Percentiles rank a stretch among this genome's conserved stretches.
phyloP scores from a whole-genome alignment of 2,329 filamentous ascomycete species.

The Myriosclerotinia duriaeana region DNA sequence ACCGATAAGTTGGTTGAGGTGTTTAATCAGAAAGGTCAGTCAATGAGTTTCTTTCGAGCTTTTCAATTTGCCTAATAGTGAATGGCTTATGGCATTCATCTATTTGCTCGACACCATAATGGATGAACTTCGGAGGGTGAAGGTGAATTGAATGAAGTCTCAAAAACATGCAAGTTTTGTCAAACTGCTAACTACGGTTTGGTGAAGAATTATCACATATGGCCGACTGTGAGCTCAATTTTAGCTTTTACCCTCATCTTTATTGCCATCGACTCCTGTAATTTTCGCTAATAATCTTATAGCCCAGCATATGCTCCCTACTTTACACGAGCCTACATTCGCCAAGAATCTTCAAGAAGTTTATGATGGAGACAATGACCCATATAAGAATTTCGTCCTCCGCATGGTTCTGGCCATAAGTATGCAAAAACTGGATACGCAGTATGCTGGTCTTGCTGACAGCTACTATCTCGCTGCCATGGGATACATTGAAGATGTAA shows the following conservation, averaged over 20 bases:
- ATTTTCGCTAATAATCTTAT: constrained; percentile 28
- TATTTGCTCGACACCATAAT: background rate
- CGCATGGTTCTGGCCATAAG: constrained; percentile 93
- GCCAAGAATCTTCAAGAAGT: constrained; percentile 75
- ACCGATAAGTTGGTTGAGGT: constrained; percentile 79
- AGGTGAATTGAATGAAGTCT: constrained; percentile 9
- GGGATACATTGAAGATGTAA: constrained; percentile 75
- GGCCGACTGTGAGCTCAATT: constrained; percentile 17
- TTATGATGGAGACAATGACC: constrained; percentile 70
- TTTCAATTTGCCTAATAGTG: constrained; percentile 2
- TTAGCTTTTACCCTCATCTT: constrained; percentile 18
- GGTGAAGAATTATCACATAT: constrained; percentile 18
- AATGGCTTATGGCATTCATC: background rate
- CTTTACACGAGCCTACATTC: constrained; percentile 80
- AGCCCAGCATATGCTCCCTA: constrained; percentile 88
- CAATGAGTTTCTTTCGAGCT: constrained; percentile 12
- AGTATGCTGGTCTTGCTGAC: constrained; percentile 91
- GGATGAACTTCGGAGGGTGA: background rate
- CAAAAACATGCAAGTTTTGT: constrained; percentile 7
- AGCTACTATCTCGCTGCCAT: constrained; percentile 92
- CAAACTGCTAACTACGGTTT: constrained; percentile 16
- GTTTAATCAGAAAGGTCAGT: constrained; percentile 78
- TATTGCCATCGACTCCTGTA: constrained; percentile 7
- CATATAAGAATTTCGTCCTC: constrained; percentile 84
- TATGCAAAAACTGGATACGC: constrained; percentile 84